Conservation (phyloP, 345 rosid genomes). For the Eucalyptus virginea region DNA sequence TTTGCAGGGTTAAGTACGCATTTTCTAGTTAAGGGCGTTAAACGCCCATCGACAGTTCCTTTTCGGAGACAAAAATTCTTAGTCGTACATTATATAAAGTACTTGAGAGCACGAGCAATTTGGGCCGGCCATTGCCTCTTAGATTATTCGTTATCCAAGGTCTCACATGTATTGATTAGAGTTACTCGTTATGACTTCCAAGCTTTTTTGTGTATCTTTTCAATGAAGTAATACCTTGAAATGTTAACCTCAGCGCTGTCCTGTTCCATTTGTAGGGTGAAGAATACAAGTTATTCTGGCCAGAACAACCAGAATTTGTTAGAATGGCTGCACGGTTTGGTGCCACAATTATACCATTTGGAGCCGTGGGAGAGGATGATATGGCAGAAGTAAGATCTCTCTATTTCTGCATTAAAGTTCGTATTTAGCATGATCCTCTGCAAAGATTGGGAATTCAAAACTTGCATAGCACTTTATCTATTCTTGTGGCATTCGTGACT, state of each 20-base stretch:
- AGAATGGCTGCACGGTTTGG: conserved; percentile 80
- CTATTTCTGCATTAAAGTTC: not conserved
- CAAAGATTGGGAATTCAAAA: not conserved
- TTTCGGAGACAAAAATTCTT: not conserved
- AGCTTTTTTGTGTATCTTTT: not conserved
- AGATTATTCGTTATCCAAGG: not conserved
- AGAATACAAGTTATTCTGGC: conserved; percentile 71
- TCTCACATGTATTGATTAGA: not conserved
- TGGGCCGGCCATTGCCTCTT: not conserved
- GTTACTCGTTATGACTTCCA: not conserved
- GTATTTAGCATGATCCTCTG: not conserved
- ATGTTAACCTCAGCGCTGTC: not conserved
- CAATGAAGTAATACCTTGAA: not conserved
- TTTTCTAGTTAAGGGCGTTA: not conserved
- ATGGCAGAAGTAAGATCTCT: conserved; percentile 32
- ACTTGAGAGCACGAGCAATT: not conserved
- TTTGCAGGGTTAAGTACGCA: not conserved
- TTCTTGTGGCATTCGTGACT: not conserved
- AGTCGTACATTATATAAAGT: not conserved
- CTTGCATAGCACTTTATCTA: not conserved
- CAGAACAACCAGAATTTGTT: conserved; percentile 61
- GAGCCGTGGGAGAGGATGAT: conserved; percentile 78
- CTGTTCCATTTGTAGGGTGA: conserved; percentile 27
- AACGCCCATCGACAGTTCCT: not conserved
- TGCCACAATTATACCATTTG: conserved; percentile 71